Base-by-base conservation (phyloP, 176 grass and related monocot genomes). In the Phoenix dactylifera region DNA sequence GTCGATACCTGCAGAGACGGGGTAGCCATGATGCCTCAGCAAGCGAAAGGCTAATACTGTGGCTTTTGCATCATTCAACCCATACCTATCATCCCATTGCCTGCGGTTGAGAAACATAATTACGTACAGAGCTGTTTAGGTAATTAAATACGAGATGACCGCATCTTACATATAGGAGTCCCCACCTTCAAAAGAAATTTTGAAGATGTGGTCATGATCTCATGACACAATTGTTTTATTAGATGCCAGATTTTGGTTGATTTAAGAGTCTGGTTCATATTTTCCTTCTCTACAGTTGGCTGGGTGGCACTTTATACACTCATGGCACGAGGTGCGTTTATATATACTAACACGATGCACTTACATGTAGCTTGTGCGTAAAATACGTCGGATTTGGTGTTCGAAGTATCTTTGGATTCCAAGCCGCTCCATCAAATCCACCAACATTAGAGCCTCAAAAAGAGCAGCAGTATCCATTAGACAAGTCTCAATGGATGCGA, bases 1-100 rank as follows among this genome's bases (percentile, higher is more conserved):
- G 26, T 29, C 26, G 12, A 10, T 56, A 69, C 66, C 52, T 17
- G 25, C 18, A 18, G 52, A 53, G 16, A 69, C 51, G 14, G 22
- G 66, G 7, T 35, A n/a, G n/a, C n/a, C 51, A 18, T 70, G 50
- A 16, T 58, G 51, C 23, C 66, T 55, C 4, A 70, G 20, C 17
- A 70, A 70, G 18, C 66, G 66, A 35, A 70, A 69, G 7, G 66
- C 66, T 10, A 70, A 35, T 9, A 70, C 66, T 0, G 66, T 70
- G 23, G 23, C n/a, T 70, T 55, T 16, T 22, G 22, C 22, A 19
- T 39, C 32, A 22, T 35, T 23, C 18, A 70, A 22, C 3, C 66
- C 66, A 55, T 18, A 19, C 6, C 19, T 58, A 5, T 70, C 30
- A 57, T 70, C 24, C 66, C 66, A 70, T 48, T 70, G 15, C 52